These are phyloP conservation scores for Echeveria elegans DNA, from an alignment of 164 flowering plant genomes.

Conservation along the genomic window DNA sequence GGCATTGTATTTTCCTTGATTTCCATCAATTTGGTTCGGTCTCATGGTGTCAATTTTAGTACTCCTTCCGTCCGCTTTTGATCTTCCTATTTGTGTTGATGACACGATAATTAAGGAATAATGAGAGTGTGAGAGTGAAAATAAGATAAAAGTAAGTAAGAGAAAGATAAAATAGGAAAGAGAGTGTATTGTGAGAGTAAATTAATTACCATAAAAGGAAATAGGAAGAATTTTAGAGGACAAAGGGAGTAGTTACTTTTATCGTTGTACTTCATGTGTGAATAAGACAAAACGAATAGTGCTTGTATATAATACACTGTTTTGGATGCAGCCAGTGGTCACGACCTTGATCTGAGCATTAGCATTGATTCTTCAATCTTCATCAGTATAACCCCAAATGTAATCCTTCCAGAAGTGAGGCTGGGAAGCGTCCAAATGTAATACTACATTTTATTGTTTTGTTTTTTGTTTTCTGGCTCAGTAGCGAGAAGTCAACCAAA, in stretches of 20 bases:
- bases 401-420: neutral
- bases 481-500: too few relatives aligned
- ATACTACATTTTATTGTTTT: too few relatives aligned
- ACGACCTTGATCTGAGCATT: slow-evolving; percentile 5
- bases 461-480: too few relatives aligned
- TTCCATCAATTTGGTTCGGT: neutral
- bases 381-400: neutral
- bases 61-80: neutral
- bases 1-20: neutral
- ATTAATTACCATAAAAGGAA: too few relatives aligned
- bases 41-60: neutral
- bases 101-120: too few relatives aligned
- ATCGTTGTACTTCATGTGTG: neutral
- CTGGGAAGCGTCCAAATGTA: neutral
- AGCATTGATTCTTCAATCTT: neutral
- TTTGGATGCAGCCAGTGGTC: slow-evolving; percentile 6
- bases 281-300: neutral
- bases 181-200: too few relatives aligned
- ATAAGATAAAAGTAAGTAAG: too few relatives aligned
- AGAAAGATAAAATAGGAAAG: too few relatives aligned
- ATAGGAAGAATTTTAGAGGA: too few relatives aligned
- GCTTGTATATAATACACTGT: neutral
- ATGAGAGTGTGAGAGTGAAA: too few relatives aligned
- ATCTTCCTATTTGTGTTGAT: too few relatives aligned
- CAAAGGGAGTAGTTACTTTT: too few relatives aligned